phyloP scores from a whole-genome alignment of 2,329 filamentous ascomycete species.

The Myriosclerotinia duriaeana region DNA sequence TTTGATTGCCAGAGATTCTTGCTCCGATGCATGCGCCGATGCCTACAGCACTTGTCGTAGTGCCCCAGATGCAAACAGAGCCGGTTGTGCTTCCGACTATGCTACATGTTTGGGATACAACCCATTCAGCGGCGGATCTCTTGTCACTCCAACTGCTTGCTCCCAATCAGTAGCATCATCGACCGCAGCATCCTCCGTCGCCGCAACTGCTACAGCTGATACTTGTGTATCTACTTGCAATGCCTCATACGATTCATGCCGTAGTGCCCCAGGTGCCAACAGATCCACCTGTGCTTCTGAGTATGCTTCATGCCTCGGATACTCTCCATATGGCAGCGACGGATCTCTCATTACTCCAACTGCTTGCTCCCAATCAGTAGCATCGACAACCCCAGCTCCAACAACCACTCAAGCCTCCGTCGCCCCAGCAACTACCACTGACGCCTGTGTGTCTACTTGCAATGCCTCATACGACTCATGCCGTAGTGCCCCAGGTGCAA shows the following conservation, averaged over 20 bases:
- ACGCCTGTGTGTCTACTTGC: too few species aligned
- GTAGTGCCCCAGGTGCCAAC: too few species aligned
- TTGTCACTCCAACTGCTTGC: constrained; percentile 1
- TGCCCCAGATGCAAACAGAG: neutral
- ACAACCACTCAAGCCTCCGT: too few species aligned
- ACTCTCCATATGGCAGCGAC: neutral
- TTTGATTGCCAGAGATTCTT: neutral
- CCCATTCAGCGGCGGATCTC: neutral
- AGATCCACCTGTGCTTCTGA: neutral
- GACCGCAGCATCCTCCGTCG: neutral
- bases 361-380: constrained; percentile 1
- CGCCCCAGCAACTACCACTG: neutral
- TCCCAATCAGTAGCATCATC: neutral
- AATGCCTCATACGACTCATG: too few species aligned
- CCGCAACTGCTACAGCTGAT: neutral
- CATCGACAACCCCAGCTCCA: neutral
- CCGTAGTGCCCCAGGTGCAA: too few species aligned
- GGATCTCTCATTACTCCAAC: constrained; percentile 1
- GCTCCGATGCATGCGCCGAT: constrained; percentile 1
- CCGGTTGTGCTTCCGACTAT: neutral
- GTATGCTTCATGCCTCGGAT: constrained; percentile 5
- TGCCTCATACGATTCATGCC: too few species aligned
- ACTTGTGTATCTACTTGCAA: too few species aligned
- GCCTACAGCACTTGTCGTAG: neutral
- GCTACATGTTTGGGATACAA: constrained; percentile 4